Conservation (phyloP, 495 filamentous ascomycete species). For the Xanthoparmelia taractica region DNA sequence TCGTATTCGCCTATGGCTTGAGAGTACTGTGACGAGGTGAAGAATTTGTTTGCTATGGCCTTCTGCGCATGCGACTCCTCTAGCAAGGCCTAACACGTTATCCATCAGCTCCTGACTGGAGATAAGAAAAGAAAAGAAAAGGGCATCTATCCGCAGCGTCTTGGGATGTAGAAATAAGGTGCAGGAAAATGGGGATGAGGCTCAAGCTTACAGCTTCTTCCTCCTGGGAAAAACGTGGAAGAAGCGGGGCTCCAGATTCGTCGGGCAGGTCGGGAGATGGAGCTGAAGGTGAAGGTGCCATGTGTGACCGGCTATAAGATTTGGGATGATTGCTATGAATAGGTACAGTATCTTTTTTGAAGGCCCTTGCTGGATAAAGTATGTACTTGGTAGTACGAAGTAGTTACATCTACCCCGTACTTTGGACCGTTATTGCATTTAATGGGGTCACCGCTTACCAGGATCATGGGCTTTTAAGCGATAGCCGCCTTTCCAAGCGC, state of each 20-base stretch:
- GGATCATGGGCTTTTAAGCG: not conserved
- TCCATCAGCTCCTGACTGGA: not conserved
- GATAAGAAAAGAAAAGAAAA: not conserved
- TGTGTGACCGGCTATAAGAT: not conserved
- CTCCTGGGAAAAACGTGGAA: conserved; percentile 31
- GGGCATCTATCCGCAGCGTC: not conserved
- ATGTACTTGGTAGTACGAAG: not conserved
- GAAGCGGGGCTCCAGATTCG: conserved; percentile 6
- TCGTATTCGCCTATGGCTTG: conserved; percentile 88
- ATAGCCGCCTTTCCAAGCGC: not conserved
- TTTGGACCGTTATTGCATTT: too few species aligned
- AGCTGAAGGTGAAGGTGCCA: not conserved
- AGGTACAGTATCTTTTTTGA: not conserved
- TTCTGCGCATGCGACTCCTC: conserved; percentile 69
- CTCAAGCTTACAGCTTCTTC: conserved; percentile 59
- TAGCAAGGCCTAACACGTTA: conserved; percentile 51
- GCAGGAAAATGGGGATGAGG: not conserved
- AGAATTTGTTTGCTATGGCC: conserved; percentile 68
- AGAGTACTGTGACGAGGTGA: conserved; percentile 61
- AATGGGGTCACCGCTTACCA: too few species aligned
- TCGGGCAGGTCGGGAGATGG: conserved; percentile 3
- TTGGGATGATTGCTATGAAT: not conserved
- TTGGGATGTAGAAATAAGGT: conserved; percentile 13
- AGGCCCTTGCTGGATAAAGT: not conserved
- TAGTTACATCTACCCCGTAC: too few species aligned